These are phyloP conservation scores for Neurospora sp. DNA, from an alignment of 2,329 filamentous ascomycete species.

Conservation along the genomic window DNA sequence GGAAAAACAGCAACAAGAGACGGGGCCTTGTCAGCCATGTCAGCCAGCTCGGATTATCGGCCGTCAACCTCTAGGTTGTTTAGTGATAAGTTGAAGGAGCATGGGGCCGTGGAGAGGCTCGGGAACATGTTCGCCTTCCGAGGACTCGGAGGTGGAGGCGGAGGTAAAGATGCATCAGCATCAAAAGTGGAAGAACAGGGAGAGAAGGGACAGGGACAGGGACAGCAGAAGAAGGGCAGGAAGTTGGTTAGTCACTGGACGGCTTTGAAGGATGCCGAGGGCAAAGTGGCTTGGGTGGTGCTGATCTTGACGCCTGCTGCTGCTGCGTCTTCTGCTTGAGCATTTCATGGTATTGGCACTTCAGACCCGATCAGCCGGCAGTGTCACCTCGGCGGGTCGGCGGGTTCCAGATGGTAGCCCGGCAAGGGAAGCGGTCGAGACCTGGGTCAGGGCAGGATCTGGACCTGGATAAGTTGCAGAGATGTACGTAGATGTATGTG, in stretches of 20 bases:
- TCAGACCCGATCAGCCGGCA: neutral
- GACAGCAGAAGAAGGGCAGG: constrained; percentile 7
- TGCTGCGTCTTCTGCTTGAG: neutral
- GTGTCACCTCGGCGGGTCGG: neutral
- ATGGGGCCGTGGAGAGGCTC: neutral
- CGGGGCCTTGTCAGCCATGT: neutral
- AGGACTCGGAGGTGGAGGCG: neutral
- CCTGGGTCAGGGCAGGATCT: neutral
- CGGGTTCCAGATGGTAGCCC: neutral
- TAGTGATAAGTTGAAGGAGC: neutral
- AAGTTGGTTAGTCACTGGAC: constrained; percentile 25
- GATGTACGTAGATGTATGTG: neutral
- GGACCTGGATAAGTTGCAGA: neutral
- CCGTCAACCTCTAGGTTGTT: neutral
- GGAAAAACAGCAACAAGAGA: neutral
- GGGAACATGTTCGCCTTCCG: constrained; percentile 1
- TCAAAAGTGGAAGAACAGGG: neutral
- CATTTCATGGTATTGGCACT: neutral
- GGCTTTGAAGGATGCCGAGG: constrained; percentile 24
- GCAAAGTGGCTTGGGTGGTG: constrained; percentile 24
- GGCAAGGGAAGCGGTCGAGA: neutral
- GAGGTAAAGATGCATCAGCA: neutral
- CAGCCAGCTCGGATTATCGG: neutral
- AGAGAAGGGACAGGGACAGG: neutral
- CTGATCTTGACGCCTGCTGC: constrained; percentile 21